Evolutionary conservation across 2,329 filamentous ascomycete genomes (phyloP).

Genomic region (Knufia petricola): DNA sequence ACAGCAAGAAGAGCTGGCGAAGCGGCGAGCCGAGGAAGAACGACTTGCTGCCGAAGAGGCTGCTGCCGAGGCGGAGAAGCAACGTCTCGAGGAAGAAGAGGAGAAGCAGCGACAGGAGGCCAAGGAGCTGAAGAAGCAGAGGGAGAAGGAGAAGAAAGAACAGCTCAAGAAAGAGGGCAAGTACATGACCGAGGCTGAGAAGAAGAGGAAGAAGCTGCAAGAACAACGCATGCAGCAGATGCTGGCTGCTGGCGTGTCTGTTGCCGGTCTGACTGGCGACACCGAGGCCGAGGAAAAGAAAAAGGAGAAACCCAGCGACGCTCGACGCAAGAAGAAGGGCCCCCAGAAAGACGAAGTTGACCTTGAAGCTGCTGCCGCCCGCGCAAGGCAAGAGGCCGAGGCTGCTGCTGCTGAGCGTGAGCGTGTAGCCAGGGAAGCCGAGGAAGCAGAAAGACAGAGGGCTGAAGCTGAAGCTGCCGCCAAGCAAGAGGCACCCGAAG

Average conservation of each 20-base stretch:
- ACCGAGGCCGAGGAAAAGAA: conserved; percentile 55
- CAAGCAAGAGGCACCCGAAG: conserved; percentile 49
- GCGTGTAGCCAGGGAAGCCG: conserved; percentile 58
- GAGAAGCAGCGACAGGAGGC: conserved; percentile 39
- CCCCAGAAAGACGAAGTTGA: conserved; percentile 53
- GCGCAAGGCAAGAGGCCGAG: conserved; percentile 37
- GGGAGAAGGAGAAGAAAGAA: conserved; percentile 42
- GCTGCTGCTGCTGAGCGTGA: conserved; percentile 47
- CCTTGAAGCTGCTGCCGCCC: conserved; percentile 39
- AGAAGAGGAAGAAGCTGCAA: conserved; percentile 37
- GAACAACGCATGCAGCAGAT: conserved; percentile 42
- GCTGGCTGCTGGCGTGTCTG: conserved; percentile 38
- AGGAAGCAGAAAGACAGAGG: conserved; percentile 67
- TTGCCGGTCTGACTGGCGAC: conserved; percentile 35
- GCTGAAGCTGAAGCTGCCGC: conserved; percentile 60
- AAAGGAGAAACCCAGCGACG: conserved; percentile 62
- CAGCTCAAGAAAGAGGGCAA: conserved; percentile 41
- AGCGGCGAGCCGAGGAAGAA: conserved; percentile 39
- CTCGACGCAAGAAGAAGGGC: conserved; percentile 68
- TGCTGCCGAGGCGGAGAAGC: conserved; percentile 32
- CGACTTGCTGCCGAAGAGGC: conserved; percentile 32
- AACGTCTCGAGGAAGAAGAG: conserved; percentile 34
- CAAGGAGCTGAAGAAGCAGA: conserved; percentile 39
- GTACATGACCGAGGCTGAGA: conserved; percentile 41
- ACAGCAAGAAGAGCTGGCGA: conserved; percentile 38